These are phyloP conservation scores for Sarocladiaceae sp. DNA, from an alignment of 2,329 filamentous ascomycete species.

Conservation along the genomic window DNA sequence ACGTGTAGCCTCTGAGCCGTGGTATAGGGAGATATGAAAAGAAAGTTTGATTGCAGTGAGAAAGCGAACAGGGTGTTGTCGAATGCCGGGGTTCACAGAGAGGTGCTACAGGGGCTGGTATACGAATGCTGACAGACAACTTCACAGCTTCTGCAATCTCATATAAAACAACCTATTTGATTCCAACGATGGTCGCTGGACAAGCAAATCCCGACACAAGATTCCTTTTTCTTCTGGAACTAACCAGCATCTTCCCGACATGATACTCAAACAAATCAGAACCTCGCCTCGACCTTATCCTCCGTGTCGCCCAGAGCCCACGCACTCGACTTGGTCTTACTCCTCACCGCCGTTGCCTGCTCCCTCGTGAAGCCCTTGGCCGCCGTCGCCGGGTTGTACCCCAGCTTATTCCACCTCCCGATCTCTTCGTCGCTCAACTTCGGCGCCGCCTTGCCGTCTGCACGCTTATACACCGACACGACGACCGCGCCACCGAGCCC, in stretches of 20 bases:
- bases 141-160: too few relatives aligned
- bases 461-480: slow-evolving; percentile 80
- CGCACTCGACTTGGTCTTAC: slow-evolving; percentile 55
- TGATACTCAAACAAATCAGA: slow-evolving; percentile 17
- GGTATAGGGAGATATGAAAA: too few relatives aligned
- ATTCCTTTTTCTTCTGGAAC: too few relatives aligned
- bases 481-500: slow-evolving; percentile 88
- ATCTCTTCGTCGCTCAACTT: slow-evolving; percentile 57
- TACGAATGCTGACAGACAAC: too few relatives aligned
- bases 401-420: slow-evolving; percentile 60
- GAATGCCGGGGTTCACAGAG: too few relatives aligned
- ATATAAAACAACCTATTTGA: too few relatives aligned
- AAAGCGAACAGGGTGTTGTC: too few relatives aligned
- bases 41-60: too few relatives aligned
- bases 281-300: slow-evolving; percentile 33
- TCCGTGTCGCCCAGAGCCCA: slow-evolving; percentile 69
- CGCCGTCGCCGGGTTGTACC: slow-evolving; percentile 87
- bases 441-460: slow-evolving; percentile 63
- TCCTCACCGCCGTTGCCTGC: slow-evolving; percentile 67
- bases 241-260: not conserved
- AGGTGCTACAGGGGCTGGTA: too few relatives aligned
- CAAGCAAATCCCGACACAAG: too few relatives aligned
- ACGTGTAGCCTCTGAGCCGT: too few relatives aligned
- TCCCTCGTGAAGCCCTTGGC: slow-evolving; percentile 80
- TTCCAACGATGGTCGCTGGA: too few relatives aligned